Conservation (phyloP, 495 filamentous ascomycete genomes). For the Massariosphaeria phaeospora region DNA sequence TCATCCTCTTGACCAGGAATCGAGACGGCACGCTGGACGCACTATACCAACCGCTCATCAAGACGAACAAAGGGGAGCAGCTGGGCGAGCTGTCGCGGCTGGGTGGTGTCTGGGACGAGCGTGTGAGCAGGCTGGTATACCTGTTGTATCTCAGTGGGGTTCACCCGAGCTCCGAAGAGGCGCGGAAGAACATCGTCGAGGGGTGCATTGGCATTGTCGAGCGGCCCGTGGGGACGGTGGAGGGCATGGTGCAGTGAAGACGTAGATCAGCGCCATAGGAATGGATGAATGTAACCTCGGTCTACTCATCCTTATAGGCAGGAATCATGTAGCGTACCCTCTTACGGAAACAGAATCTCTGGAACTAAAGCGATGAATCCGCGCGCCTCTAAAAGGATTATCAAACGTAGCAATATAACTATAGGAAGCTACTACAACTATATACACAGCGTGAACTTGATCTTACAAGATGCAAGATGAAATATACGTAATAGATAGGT, state of each 20-base stretch:
- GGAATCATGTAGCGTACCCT: too few relatives aligned
- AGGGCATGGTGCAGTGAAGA: slow-evolving; percentile 58
- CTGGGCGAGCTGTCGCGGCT: slow-evolving; percentile 47
- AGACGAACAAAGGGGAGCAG: slow-evolving; percentile 39
- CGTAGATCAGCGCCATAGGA: too few relatives aligned
- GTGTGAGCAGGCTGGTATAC: slow-evolving; percentile 78
- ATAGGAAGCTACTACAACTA: too few relatives aligned
- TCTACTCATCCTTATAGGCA: too few relatives aligned
- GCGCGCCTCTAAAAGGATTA: too few relatives aligned
- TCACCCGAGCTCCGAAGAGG: slow-evolving; percentile 78
- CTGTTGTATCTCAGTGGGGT: slow-evolving; percentile 82
- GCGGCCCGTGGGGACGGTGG: slow-evolving; percentile 80
- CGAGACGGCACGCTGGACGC: slow-evolving; percentile 60
- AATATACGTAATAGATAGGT: too few relatives aligned
- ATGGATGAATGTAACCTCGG: too few relatives aligned
- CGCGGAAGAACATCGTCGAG: slow-evolving; percentile 75
- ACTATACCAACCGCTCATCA: slow-evolving; percentile 54
- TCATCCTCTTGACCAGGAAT: slow-evolving; percentile 68
- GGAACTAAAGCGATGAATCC: too few relatives aligned
- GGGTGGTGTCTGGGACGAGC: slow-evolving; percentile 69
- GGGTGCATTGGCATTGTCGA: slow-evolving; percentile 85
- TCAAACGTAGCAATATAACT: too few relatives aligned
- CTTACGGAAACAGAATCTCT: too few relatives aligned
- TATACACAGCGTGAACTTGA: too few relatives aligned
- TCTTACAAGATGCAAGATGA: too few relatives aligned